Evolutionary conservation across 768 basidiomycete species (phyloP).

Genomic region (Myochromella boudieri): DNA sequence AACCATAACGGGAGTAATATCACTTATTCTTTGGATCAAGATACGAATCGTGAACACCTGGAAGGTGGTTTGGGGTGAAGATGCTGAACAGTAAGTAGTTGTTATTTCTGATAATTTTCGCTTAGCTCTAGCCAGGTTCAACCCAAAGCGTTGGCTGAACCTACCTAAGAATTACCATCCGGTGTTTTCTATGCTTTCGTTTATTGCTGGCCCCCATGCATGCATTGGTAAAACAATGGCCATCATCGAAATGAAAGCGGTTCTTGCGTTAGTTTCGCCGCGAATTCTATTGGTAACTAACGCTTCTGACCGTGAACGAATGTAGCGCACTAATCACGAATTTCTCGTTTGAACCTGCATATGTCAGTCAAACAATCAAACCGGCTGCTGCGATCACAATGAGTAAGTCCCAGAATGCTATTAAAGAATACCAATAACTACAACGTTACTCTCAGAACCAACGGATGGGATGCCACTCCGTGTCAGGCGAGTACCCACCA

Average conservation of each 20-base stretch:
- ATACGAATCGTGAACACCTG: constrained; percentile 52
- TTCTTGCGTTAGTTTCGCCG: constrained; percentile 27
- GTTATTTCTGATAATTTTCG: background rate
- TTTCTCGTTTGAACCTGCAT: constrained; percentile 44
- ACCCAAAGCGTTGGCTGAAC: constrained; percentile 45
- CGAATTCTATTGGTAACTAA: background rate
- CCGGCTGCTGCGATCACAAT: constrained; percentile 47
- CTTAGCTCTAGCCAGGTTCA: constrained; percentile 31
- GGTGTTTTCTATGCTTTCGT: constrained; percentile 36
- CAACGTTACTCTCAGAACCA: constrained; percentile 7
- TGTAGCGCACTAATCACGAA: constrained; percentile 37
- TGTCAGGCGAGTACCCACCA: constrained; percentile 2
- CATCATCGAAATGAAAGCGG: constrained; percentile 43
- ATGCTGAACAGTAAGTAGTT: constrained; percentile 44
- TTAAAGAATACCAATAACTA: background rate
- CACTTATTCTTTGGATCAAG: constrained; percentile 20
- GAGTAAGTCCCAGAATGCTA: constrained; percentile 32
- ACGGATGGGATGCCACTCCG: constrained; percentile 18
- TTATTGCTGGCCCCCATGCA: constrained; percentile 41
- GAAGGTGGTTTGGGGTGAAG: constrained; percentile 48
- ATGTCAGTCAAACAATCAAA: constrained; percentile 35
- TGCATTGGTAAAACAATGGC: constrained; percentile 48
- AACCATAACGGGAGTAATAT: background rate
- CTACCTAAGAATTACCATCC: constrained; percentile 34
- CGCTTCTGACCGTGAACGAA: background rate